A percentile compares a stretch with the other conserved stretches of the same genome.
Evolutionary conservation across 345 rosid genomes (phyloP).

Genomic region (Laguncularia racemosa): DNA sequence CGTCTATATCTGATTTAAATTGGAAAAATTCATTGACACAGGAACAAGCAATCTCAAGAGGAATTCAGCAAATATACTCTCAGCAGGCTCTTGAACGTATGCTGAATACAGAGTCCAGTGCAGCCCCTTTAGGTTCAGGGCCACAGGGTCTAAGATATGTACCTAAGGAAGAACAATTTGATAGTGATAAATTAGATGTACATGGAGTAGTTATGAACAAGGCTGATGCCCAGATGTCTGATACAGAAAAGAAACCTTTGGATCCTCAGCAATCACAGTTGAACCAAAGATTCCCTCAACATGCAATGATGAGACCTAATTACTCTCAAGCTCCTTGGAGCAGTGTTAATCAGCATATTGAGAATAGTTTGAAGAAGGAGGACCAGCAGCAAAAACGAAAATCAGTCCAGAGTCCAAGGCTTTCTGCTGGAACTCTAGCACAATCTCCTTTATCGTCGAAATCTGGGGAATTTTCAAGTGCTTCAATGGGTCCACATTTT

Average conservation of each 20-base stretch:
- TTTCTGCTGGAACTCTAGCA: slow-evolving; percentile 69
- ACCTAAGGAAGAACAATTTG: slow-evolving; percentile 75
- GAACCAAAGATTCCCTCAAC: slow-evolving; percentile 53
- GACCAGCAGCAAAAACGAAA: slow-evolving; percentile 72
- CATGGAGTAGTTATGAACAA: slow-evolving; percentile 33
- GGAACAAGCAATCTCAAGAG: slow-evolving; percentile 54
- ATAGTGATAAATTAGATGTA: slow-evolving; percentile 50
- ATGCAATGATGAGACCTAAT: slow-evolving; percentile 45
- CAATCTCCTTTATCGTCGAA: slow-evolving; percentile 93
- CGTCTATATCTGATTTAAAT: slow-evolving; percentile 56
- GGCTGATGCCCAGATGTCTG: slow-evolving; percentile 41
- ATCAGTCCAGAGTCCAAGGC: slow-evolving; percentile 75
- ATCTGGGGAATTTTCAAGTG: slow-evolving; percentile 93
- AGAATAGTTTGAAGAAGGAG: slow-evolving; percentile 62
- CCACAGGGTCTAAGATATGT: slow-evolving; percentile 50
- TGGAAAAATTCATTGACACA: slow-evolving; percentile 57
- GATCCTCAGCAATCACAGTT: slow-evolving; percentile 50
- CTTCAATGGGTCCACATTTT: slow-evolving; percentile 74
- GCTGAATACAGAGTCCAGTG: slow-evolving; percentile 55
- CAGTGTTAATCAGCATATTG: slow-evolving; percentile 56
- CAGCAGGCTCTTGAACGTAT: slow-evolving; percentile 65
- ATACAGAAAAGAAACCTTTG: slow-evolving; percentile 47
- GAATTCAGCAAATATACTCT: slow-evolving; percentile 60
- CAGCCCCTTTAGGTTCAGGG: slow-evolving; percentile 48
- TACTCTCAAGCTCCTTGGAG: slow-evolving; percentile 63